Conservation (phyloP, 331 rosid genomes). For the Rhamnella rubrinervis region DNA sequence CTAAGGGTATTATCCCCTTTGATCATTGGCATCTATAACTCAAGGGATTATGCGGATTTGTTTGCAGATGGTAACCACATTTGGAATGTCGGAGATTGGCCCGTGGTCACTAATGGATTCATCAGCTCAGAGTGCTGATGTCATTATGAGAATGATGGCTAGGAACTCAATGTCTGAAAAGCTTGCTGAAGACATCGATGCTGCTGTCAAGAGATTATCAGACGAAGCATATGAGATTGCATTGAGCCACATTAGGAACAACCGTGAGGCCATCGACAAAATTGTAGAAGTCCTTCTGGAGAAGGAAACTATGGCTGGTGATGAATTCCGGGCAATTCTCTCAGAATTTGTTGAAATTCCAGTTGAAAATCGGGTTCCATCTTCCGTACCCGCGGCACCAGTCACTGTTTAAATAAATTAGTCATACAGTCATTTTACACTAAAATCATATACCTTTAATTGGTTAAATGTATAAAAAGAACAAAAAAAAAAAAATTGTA, state of each 20-base stretch:
- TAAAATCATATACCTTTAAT: background rate
- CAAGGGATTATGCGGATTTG: constrained; percentile 14
- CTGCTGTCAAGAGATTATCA: constrained; percentile 75
- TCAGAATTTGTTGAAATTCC: constrained; percentile 89
- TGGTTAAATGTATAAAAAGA: constrained; percentile 27
- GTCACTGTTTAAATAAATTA: constrained; percentile 55
- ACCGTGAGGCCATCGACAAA: constrained; percentile 95
- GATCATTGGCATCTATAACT: background rate
- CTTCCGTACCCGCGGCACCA: constrained; percentile 61
- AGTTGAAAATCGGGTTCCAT: constrained; percentile 62
- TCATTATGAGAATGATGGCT: constrained; percentile 99
- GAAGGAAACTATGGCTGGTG: constrained; percentile 86
- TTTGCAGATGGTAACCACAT: constrained; percentile 86
- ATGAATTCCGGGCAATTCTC: constrained; percentile 86
- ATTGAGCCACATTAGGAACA: constrained; percentile 74
- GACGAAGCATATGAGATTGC: constrained; percentile 89
- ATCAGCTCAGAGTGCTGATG: constrained; percentile 74
- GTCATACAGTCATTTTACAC: constrained; percentile 23
- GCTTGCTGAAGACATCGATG: constrained; percentile 92
- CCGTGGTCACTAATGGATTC: constrained; percentile 97
- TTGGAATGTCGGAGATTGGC: constrained; percentile 97
- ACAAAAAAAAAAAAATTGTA: constrained; percentile 2
- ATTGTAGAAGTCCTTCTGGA: constrained; percentile 88
- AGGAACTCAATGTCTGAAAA: constrained; percentile 96
- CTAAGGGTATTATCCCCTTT: background rate